Base-by-base conservation (phyloP, 78 protist species). In the Planoprotostelium fungivorum region DNA sequence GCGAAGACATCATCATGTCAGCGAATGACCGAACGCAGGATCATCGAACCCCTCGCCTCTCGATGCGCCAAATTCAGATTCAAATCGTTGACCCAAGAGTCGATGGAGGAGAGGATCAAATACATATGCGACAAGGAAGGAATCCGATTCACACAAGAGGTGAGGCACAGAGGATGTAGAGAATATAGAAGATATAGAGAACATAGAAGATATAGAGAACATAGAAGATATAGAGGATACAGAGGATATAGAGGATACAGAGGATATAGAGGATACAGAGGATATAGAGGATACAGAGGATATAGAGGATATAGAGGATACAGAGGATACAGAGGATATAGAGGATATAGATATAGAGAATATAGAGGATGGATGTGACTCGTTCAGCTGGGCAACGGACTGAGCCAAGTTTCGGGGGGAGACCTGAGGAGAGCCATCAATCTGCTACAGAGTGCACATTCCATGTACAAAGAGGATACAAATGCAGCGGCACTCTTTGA, bases 51-150 rank as follows among this genome's bases (percentile, higher is more conserved):
- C 0, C 88, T 99, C 29, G 91, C 99, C 28, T 97, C 99, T 1
- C 97, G 99, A 28, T 99, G 99, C 88, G 99, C 99, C 28, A 98
- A 98, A 90, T 98, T 98, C 84, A 93, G 99, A 25, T 99, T 99
- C 92, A 96, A 94, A 94, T 96, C 99, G 31, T 87, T 99, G 37
- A 73, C 96, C 0, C 25, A 5, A 1, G 93, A 28, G 1, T 39
- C 94, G n/a, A 84, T 95, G 91, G 25, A 36, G 28, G 93, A 63
- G 29, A 86, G 98, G 29, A 85, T 98, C 36, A n/a, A 25, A 37
- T 31, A 0, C 86, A 98, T 98, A 84, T 36, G 94, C 37, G 63
- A 5, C 0, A 0, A 35, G 10, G 99, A 98, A 31, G 87, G 92
- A 0, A 37, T 96, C 39, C 0, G 0, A 16, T 29, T 86, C 36